phyloP scores from a whole-genome alignment of 106 monocot species.

The Dendrobium nobile region DNA sequence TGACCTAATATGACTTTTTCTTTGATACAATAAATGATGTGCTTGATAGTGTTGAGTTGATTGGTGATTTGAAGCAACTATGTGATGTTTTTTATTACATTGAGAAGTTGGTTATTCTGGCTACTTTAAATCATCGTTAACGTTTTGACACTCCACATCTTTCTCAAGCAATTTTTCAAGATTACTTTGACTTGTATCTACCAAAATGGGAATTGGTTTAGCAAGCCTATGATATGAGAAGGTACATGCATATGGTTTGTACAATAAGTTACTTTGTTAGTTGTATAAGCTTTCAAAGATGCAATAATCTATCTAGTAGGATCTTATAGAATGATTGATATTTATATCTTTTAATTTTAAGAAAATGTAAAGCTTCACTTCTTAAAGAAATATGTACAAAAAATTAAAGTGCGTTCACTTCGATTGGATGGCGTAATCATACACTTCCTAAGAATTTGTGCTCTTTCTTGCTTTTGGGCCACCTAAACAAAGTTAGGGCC shows the following conservation, averaged over 20 bases:
- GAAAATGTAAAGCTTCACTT: too few species aligned
- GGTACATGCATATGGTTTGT: conserved; percentile 27
- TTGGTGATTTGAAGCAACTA: conserved; percentile 62
- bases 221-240: conserved; percentile 68
- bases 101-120: conserved; percentile 65
- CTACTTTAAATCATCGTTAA: conserved; percentile 67
- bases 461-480: too few species aligned
- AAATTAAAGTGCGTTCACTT: too few species aligned
- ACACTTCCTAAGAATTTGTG: too few species aligned
- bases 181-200: conserved; percentile 81
- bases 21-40: conserved; percentile 31
- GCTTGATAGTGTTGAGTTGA: conserved; percentile 49
- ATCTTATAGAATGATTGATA: background rate
- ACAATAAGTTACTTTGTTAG: background rate
- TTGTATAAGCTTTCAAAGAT: background rate
- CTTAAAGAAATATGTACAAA: too few species aligned
- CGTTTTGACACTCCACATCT: conserved; percentile 53
- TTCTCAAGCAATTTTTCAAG: conserved; percentile 69
- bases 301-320: background rate
- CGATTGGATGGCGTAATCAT: too few species aligned
- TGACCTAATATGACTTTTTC: background rate
- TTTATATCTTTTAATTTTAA: background rate
- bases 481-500: too few species aligned
- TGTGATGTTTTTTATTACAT: conserved; percentile 72
- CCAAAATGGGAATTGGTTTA: conserved; percentile 81